Conservation (phyloP, 2,329 filamentous ascomycete genomes). For the Salinomyces thailandicus region DNA sequence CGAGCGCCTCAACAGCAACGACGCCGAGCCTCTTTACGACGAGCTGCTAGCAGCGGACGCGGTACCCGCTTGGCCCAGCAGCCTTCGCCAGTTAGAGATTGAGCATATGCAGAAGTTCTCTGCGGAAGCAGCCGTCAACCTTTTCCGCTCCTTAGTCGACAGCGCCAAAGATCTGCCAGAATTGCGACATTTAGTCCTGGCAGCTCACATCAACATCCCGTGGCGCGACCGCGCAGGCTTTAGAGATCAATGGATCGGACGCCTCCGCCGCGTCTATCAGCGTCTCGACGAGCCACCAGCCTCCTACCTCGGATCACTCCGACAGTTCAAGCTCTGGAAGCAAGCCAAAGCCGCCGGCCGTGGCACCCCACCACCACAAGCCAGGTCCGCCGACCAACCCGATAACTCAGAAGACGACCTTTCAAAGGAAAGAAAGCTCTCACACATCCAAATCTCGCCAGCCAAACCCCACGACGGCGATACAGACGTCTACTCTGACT, state of each 20-base stretch:
- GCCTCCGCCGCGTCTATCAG: conserved; percentile 57
- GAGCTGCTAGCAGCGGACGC: conserved; percentile 52
- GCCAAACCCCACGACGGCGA: conserved; percentile 13
- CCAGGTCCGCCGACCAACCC: conserved; percentile 1
- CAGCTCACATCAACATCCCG: conserved; percentile 63
- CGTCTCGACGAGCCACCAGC: conserved; percentile 38
- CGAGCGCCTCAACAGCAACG: conserved; percentile 54
- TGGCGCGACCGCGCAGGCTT: conserved; percentile 78
- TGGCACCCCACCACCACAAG: not conserved
- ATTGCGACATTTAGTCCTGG: conserved; percentile 61
- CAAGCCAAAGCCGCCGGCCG: conserved; percentile 10
- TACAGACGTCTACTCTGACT: conserved; percentile 16
- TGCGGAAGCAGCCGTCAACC: conserved; percentile 59
- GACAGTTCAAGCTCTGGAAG: conserved; percentile 34
- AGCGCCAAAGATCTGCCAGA: conserved; percentile 54
- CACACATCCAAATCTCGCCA: conserved; percentile 19
- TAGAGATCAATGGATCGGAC: conserved; percentile 65
- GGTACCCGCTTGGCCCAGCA: conserved; percentile 66
- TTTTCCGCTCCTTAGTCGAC: conserved; percentile 69
- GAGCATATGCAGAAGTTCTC: conserved; percentile 65
- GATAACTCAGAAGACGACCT: conserved; percentile 3
- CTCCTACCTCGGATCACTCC: conserved; percentile 32
- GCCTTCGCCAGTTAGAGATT: conserved; percentile 61
- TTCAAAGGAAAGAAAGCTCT: conserved; percentile 12
- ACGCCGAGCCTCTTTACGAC: conserved; percentile 66